Evolutionary conservation across 441 rosid genomes (phyloP).

Genomic region (Erodium texanum): DNA sequence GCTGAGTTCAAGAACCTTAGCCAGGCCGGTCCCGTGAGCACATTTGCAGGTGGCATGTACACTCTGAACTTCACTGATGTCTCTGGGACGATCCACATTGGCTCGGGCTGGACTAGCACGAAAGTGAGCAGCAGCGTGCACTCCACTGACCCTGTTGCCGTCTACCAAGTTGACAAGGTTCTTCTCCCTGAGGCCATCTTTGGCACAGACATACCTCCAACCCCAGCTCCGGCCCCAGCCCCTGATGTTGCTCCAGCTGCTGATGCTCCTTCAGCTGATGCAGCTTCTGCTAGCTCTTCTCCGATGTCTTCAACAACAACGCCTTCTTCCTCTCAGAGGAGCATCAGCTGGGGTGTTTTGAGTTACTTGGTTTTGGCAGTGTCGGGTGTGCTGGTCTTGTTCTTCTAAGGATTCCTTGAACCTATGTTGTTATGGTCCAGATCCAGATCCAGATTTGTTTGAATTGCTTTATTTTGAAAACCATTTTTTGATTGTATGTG

Average conservation of each 20-base stretch:
- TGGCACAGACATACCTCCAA: slow-evolving; percentile 87
- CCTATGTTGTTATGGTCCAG: background rate
- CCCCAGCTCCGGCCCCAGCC: slow-evolving; percentile 79
- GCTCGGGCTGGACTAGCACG: slow-evolving; percentile 73
- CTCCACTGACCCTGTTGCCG: slow-evolving; percentile 71
- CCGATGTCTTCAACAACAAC: slow-evolving; percentile 26
- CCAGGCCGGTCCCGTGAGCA: slow-evolving; percentile 43
- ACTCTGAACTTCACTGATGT: slow-evolving; percentile 57
- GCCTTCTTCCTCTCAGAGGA: slow-evolving; percentile 18
- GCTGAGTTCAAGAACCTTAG: slow-evolving; percentile 79
- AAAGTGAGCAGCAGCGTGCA: slow-evolving; percentile 67
- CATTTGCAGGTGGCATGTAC: slow-evolving; percentile 68
- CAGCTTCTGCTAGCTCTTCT: slow-evolving; percentile 23
- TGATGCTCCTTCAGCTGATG: slow-evolving; percentile 46
- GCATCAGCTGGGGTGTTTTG: slow-evolving; percentile 23
- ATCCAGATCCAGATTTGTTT: slow-evolving; percentile 24
- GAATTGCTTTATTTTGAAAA: slow-evolving; percentile 23
- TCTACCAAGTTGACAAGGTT: slow-evolving; percentile 67
- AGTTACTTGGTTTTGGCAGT: slow-evolving; percentile 33
- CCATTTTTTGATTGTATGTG: slow-evolving; percentile 31
- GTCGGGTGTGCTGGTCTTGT: slow-evolving; percentile 31
- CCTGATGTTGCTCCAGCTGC: slow-evolving; percentile 49
- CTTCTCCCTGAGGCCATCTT: slow-evolving; percentile 83
- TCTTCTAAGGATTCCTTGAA: slow-evolving; percentile 31
- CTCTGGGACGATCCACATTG: slow-evolving; percentile 57